phyloP scores from a whole-genome alignment of 2,329 filamentous ascomycete genomes.

The Mollisiaceae sp. region DNA sequence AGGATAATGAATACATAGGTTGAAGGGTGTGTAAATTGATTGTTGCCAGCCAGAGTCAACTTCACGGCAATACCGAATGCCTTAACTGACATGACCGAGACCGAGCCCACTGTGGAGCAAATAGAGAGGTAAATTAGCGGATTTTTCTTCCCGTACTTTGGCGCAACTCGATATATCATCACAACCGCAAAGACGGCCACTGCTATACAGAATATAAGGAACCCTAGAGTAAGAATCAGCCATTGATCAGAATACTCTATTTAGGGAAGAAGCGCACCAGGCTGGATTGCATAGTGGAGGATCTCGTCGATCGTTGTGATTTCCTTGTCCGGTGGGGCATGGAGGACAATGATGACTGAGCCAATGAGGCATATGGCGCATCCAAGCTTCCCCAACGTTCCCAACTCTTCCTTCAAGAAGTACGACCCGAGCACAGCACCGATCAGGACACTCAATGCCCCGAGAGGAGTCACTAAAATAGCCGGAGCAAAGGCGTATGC shows the following conservation, averaged over 20 bases:
- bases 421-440: conserved; percentile 94
- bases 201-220: conserved; percentile 81
- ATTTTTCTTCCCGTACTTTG: conserved; percentile 90
- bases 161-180: conserved; percentile 96
- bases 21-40: conserved; percentile 92
- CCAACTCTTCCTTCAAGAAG: conserved; percentile 87
- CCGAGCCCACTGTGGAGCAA: conserved; percentile 94
- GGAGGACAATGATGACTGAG: conserved; percentile 95
- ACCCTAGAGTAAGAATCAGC: conserved; percentile 61
- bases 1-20: conserved; percentile 98
- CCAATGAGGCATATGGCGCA: conserved; percentile 96
- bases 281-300: conserved; percentile 85
- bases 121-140: conserved; percentile 96
- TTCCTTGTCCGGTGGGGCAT: conserved; percentile 92
- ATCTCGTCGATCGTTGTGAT: conserved; percentile 93
- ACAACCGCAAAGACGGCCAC: conserved; percentile 84
- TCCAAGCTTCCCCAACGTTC: conserved; percentile 89
- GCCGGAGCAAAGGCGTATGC: conserved; percentile 98
- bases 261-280: conserved; percentile 64
- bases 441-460: conserved; percentile 92
- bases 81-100: conserved; percentile 99
- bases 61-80: conserved; percentile 98
- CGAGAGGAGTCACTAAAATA: conserved; percentile 95
- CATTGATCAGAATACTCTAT: neutral
- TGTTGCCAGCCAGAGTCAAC: conserved; percentile 88